Evolutionary conservation across 176 grass and related monocot genomes (phyloP).

Genomic region (barley (Hordeum vulgare)): DNA sequence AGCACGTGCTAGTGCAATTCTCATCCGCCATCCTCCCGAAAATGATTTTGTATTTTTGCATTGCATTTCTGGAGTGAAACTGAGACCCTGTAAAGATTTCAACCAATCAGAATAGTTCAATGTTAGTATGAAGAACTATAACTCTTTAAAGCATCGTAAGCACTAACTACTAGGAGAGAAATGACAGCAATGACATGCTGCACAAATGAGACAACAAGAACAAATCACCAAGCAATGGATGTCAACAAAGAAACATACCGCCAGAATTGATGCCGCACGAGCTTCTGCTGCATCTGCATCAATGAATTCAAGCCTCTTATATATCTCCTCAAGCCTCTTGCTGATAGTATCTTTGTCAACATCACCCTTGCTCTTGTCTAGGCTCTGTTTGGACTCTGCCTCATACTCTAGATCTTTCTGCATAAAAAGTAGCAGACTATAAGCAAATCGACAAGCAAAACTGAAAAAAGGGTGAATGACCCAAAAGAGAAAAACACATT

Average conservation of each 20-base stretch:
- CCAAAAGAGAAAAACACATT: not conserved
- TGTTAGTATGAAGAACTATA: constrained; percentile 1
- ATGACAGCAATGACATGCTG: not conserved
- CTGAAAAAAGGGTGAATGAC: not conserved
- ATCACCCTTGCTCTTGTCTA: constrained; percentile 32
- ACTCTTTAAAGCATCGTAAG: not conserved
- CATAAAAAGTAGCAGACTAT: constrained; percentile 25
- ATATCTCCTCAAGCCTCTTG: constrained; percentile 87
- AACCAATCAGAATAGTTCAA: constrained; percentile 8
- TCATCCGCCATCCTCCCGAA: constrained; percentile 98
- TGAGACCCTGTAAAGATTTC: constrained; percentile 72
- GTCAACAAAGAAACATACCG: constrained; percentile 47
- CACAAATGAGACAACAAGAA: not conserved
- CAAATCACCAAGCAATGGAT: not conserved
- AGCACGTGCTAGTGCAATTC: constrained; percentile 93
- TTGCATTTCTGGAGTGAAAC: constrained; percentile 98
- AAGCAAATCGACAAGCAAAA: constrained; percentile 6
- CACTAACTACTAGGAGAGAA: not conserved
- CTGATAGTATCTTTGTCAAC: constrained; percentile 71
- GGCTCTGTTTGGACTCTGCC: constrained; percentile 55
- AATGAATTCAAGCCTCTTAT: constrained; percentile 89
- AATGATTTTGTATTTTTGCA: constrained; percentile 68
- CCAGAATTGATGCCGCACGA: constrained; percentile 89
- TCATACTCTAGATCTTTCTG: constrained; percentile 92
- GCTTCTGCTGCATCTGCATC: constrained; percentile 91